Base-by-base conservation (phyloP, 176 grass and related monocot genomes). In the Oryza officinalis region DNA sequence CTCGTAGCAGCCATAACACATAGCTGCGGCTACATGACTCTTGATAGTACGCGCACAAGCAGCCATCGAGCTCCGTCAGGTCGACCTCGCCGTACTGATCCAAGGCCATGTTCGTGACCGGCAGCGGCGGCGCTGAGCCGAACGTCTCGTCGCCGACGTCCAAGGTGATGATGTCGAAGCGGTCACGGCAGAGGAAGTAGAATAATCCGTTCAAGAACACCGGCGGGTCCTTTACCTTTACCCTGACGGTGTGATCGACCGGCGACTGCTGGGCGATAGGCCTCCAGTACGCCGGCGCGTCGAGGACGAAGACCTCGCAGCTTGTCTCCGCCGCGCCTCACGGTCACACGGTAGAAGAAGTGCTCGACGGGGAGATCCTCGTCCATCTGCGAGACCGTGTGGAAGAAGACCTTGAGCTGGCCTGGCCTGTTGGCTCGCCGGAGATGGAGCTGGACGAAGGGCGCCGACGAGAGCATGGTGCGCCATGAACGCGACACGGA, bases 291-390 rank as follows among this genome's bases (percentile, higher is more conserved):
- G 54, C 54, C 71, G 20, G 67, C 7, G 13, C 44, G 75, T 27
- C 41, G 6, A 79, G 83, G 20, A 85, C 38, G 8, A 85, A 63
- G 27, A 85, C 67, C 52, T 85, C 66, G 13, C 66, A 85, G 75
- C 13, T 13, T 1, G 65, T 4, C 4, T 23, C 18, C 45, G 45
- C 14, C 13, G 13, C 45, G 13, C 45, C 2, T 47, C 45, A 14
- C 3, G 3, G 13, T 14, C 45, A 15, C 66, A 38, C 13, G 13
- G 52, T 85, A 77, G 66, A 71, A 20, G 50, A 85, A 20, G 50
- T 63, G 8, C 45, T 15, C 4, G 43, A 8, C 11, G 11, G 2
- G 43, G 25, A 37, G 35, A 37, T 38, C 70, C 38, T 46, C 64
- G 45, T 82, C 61, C 67, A 37, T 35, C 50, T 10, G 4, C 45